Evolutionary conservation across 257 asterid species (phyloP).

Genomic region (Leptodermis oblonga): DNA sequence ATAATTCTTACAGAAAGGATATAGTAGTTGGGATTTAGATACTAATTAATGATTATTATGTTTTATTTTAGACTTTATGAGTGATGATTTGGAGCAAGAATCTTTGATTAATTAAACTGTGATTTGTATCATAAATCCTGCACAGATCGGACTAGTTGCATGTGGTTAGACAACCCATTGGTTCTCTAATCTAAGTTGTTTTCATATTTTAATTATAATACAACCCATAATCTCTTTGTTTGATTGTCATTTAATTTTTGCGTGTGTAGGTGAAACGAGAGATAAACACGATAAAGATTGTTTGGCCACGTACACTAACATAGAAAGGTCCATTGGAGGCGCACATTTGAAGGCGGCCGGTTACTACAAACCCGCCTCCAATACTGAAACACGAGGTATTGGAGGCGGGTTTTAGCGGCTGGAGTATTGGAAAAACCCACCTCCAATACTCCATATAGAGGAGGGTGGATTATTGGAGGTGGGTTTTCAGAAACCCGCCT

Average conservation of each 20-base stretch:
- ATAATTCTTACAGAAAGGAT: background rate
- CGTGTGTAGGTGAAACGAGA: background rate
- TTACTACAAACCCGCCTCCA: no score
- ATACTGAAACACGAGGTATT: no score
- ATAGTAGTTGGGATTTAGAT: slow-evolving; percentile 16
- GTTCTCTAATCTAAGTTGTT: background rate
- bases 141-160: slow-evolving; percentile 3
- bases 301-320: no score
- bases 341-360: no score
- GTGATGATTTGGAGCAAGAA: background rate
- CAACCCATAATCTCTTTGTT: background rate
- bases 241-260: background rate
- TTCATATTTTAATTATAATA: background rate
- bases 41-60: background rate
- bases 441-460: no score
- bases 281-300: background rate
- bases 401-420: no score
- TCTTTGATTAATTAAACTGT: background rate
- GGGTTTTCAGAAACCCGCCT: no score
- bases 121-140: background rate
- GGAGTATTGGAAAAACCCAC: no score
- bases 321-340: no score
- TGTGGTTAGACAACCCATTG: slow-evolving; percentile 11
- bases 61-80: background rate
- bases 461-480: no score